phyloP scores from a whole-genome alignment of 371 early-diverging fungal genomes.

The Mucor circinelloides region DNA sequence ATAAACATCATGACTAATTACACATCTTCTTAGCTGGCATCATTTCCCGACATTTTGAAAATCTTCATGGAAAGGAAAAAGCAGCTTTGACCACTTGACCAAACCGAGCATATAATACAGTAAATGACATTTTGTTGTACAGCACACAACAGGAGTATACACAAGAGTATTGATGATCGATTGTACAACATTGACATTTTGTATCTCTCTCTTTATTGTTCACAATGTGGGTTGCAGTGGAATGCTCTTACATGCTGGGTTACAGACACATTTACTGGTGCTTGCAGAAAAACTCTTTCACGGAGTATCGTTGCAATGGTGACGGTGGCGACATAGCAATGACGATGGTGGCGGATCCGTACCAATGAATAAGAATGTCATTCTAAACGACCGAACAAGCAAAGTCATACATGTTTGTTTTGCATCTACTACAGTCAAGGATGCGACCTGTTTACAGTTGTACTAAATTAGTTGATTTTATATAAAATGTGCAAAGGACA shows the following conservation, averaged over 20 bases:
- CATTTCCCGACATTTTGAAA: background rate
- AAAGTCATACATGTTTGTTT: background rate
- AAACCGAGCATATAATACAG: background rate
- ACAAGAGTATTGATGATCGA: background rate
- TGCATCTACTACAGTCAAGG: background rate
- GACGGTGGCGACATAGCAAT: background rate
- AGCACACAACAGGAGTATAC: background rate
- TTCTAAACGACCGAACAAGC: background rate
- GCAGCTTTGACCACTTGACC: background rate
- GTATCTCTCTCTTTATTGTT: background rate
- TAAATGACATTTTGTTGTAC: conserved; percentile 3
- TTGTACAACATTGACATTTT: background rate
- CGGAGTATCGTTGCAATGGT: background rate
- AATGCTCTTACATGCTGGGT: background rate
- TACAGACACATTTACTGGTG: background rate
- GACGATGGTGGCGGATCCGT: background rate
- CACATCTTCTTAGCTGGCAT: background rate
- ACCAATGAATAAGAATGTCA: background rate
- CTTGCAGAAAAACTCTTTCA: background rate
- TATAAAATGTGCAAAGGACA: no score
- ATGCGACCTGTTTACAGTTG: background rate
- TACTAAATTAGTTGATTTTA: no score
- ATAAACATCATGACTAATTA: background rate
- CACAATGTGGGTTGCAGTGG: background rate
- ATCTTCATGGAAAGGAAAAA: background rate